phyloP scores from a whole-genome alignment of 2,329 filamentous ascomycete genomes.

The Aspergillus sp. region DNA sequence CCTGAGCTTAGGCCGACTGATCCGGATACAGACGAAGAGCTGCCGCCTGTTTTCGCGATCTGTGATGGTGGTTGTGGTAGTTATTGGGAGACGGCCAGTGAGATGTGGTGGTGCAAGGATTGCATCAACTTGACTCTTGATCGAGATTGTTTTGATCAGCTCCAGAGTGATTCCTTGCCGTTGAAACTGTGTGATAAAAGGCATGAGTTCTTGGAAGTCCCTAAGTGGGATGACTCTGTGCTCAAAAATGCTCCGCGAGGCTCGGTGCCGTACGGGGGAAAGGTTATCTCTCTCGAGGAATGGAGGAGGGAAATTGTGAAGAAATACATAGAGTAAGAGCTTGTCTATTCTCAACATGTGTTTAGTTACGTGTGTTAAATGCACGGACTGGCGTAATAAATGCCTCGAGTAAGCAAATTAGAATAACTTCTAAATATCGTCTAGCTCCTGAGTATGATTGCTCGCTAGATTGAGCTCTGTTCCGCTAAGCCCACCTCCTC shows the following conservation, averaged over 20 bases:
- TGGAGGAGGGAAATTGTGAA: constrained; percentile 23
- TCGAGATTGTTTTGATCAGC: constrained; percentile 18
- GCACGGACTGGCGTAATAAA: too few relatives aligned
- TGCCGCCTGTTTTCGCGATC: neutral
- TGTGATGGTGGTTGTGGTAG: constrained; percentile 19
- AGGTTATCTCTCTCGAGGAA: constrained; percentile 20
- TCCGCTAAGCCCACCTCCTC: neutral
- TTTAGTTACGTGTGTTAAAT: neutral
- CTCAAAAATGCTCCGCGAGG: constrained; percentile 17
- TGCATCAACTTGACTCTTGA: constrained; percentile 28
- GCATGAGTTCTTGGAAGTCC: constrained; percentile 27
- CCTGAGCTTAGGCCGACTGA: neutral
- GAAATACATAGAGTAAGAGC: constrained; percentile 21
- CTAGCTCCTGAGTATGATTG: neutral
- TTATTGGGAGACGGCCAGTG: constrained; percentile 23
- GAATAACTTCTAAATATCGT: too few relatives aligned
- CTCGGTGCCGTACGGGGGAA: constrained; percentile 23
- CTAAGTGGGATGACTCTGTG: constrained; percentile 20
- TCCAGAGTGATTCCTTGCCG: constrained; percentile 25
- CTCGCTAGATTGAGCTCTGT: neutral
- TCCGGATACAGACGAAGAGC: neutral
- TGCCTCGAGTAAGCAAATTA: too few relatives aligned
- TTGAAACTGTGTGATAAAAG: constrained; percentile 22
- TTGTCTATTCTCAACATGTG: neutral
- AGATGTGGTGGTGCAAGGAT: constrained; percentile 30